Percentiles rank a stretch among this genome's conserved stretches.
Conservation (phyloP, 2,329 filamentous ascomycete genomes). For the Leptographium lundbergii region DNA sequence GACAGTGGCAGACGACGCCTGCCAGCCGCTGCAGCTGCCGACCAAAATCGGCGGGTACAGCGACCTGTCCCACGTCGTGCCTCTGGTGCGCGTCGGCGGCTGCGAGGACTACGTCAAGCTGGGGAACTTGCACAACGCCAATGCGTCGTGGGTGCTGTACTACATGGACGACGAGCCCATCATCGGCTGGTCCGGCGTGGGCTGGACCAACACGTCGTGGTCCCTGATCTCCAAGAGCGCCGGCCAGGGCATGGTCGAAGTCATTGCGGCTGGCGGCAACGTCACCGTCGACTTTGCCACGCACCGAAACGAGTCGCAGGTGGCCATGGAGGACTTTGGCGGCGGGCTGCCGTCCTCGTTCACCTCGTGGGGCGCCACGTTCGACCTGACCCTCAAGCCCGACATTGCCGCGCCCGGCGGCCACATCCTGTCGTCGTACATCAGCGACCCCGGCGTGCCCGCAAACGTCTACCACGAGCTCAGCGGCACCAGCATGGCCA, state of each 20-base stretch:
- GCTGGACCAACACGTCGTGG: neutral
- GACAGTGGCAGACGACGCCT: slow-evolving; percentile 20
- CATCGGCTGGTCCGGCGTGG: neutral
- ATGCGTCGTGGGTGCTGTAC: slow-evolving; percentile 20
- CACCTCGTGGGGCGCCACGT: slow-evolving; percentile 29
- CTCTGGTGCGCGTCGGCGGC: slow-evolving; percentile 24
- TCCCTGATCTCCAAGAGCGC: slow-evolving; percentile 5
- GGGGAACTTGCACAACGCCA: slow-evolving; percentile 17
- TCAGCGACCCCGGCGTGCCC: slow-evolving; percentile 5
- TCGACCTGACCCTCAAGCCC: slow-evolving; percentile 29
- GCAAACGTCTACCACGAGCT: slow-evolving; percentile 11
- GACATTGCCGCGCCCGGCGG: slow-evolving; percentile 30
- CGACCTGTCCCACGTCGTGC: slow-evolving; percentile 26
- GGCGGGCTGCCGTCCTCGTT: slow-evolving; percentile 27
- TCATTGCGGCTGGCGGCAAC: slow-evolving; percentile 16
- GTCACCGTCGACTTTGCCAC: slow-evolving; percentile 17
- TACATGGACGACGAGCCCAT: slow-evolving; percentile 17
- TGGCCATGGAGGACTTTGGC: neutral
- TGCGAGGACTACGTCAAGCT: slow-evolving; percentile 14
- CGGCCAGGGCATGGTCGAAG: slow-evolving; percentile 19
- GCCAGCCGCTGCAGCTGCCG: slow-evolving; percentile 22
- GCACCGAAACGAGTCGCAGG: slow-evolving; percentile 3
- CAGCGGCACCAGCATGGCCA: slow-evolving; percentile 36
- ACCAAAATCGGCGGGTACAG: slow-evolving; percentile 13
- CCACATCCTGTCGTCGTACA: slow-evolving; percentile 32